Conservation (phyloP, 2,329 filamentous ascomycete species). For the Calcarisporium arbuscula region DNA sequence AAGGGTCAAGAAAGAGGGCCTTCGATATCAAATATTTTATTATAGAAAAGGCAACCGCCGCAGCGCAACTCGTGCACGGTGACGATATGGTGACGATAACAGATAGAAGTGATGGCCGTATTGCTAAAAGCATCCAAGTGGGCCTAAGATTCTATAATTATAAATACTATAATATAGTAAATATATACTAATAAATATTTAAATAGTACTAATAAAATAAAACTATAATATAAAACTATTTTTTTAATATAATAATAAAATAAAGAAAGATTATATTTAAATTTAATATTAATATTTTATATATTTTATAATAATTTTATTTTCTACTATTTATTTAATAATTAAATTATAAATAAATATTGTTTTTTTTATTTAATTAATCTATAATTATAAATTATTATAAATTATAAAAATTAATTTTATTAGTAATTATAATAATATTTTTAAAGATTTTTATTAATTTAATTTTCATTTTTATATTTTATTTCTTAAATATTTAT, state of each 20-base stretch:
- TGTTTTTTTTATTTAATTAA: background rate
- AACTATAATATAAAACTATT: background rate
- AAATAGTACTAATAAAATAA: background rate
- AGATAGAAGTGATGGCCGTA: too few species aligned
- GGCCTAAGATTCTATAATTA: constrained; percentile 30
- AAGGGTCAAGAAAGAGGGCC: too few species aligned
- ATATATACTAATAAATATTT: background rate
- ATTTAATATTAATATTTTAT: background rate
- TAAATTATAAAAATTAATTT: background rate
- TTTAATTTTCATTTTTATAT: background rate
- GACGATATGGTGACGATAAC: too few species aligned
- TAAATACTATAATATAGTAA: constrained; percentile 35
- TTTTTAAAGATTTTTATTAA: background rate
- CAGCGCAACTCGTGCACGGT: too few species aligned
- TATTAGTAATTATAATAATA: background rate
- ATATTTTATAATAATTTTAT: background rate
- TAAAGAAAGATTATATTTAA: background rate
- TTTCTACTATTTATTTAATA: background rate
- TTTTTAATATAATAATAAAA: background rate
- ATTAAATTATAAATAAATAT: background rate
- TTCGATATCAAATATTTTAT: too few species aligned
- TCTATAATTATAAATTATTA: background rate
- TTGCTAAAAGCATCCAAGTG: too few species aligned
- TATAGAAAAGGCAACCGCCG: too few species aligned
- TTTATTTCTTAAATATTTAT: background rate